Conservation (phyloP, 2,329 filamentous ascomycete species). For the Monosporascus sp. region DNA sequence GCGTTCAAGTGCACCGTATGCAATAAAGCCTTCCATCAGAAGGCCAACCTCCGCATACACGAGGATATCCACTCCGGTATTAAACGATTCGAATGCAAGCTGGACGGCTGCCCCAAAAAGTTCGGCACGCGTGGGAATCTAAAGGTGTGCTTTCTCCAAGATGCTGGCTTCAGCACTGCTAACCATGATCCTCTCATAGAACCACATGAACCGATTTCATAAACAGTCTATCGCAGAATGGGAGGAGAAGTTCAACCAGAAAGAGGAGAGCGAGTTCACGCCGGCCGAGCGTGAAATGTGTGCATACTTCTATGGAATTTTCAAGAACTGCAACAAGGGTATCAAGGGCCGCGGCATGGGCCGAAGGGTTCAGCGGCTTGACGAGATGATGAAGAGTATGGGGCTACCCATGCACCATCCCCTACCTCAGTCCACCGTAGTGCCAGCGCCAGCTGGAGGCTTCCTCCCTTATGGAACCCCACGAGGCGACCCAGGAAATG, state of each 20-base stretch:
- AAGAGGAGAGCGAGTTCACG: constrained; percentile 59
- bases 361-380: constrained; percentile 50
- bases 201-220: constrained; percentile 92
- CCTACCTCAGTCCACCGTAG: constrained; percentile 19
- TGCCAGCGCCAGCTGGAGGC: constrained; percentile 4
- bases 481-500: constrained; percentile 7
- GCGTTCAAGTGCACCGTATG: constrained; percentile 78
- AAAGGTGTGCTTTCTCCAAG: constrained; percentile 55
- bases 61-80: constrained; percentile 71
- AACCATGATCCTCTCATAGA: neutral
- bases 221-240: constrained; percentile 65
- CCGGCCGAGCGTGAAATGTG: constrained; percentile 70
- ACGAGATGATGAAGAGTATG: constrained; percentile 18
- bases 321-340: constrained; percentile 97
- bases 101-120: constrained; percentile 80
- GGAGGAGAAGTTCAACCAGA: constrained; percentile 64
- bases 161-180: neutral
- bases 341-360: constrained; percentile 95
- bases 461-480: constrained; percentile 12
- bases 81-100: constrained; percentile 75
- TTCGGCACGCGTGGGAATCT: constrained; percentile 91
- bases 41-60: constrained; percentile 70
- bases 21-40: constrained; percentile 77
- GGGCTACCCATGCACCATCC: constrained; percentile 26
- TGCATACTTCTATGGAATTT: constrained; percentile 80